phyloP scores from a whole-genome alignment of 179 eudicot species.

The Nepenthes alata region DNA sequence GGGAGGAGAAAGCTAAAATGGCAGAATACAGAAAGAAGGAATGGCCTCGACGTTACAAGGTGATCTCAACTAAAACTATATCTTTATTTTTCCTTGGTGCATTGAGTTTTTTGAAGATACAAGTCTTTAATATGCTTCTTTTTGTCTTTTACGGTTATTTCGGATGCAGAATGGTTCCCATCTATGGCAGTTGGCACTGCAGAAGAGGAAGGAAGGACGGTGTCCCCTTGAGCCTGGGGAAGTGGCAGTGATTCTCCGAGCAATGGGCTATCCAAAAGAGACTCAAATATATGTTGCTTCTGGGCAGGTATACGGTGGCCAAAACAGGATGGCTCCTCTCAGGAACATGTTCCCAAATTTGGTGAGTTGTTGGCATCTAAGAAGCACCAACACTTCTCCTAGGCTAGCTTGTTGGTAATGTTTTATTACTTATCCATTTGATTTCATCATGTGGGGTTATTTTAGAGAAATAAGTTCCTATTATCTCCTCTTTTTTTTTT shows the following conservation, averaged over 20 bases:
- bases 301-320: slow-evolving; percentile 98
- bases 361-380: slow-evolving; percentile 29
- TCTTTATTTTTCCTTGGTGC: neutral
- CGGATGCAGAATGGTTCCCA: slow-evolving; percentile 87
- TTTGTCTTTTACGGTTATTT: slow-evolving; percentile 3
- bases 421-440: no score
- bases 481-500: no score
- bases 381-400: no score
- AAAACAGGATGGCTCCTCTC: slow-evolving; percentile 98
- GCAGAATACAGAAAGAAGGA: slow-evolving; percentile 85
- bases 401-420: no score
- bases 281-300: slow-evolving; percentile 99
- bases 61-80: slow-evolving; percentile 11
- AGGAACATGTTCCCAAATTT: slow-evolving; percentile 98
- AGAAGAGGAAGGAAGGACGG: slow-evolving; percentile 95
- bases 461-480: no score
- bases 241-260: slow-evolving; percentile 93
- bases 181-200: slow-evolving; percentile 85
- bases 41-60: slow-evolving; percentile 99
- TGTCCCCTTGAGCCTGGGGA: slow-evolving; percentile 99
- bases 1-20: slow-evolving; percentile 85
- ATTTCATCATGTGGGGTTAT: no score
- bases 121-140: neutral
- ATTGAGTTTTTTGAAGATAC: neutral
- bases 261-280: slow-evolving; percentile 97